Evolutionary conservation across 345 rosid genomes (phyloP).

Genomic region (Citrus trifoliata): DNA sequence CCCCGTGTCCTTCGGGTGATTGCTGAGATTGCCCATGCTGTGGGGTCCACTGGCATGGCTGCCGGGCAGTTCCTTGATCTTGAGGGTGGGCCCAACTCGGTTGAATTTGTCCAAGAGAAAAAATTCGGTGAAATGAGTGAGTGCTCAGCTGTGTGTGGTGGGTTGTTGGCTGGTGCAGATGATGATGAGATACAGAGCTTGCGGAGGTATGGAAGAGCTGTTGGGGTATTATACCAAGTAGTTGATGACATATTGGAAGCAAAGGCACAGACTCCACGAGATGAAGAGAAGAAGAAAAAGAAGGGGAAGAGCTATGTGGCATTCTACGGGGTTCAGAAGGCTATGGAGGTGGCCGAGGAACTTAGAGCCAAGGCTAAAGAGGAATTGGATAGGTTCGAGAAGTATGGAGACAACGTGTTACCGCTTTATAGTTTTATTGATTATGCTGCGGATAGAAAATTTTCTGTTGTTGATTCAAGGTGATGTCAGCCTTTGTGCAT

Average conservation of each 20-base stretch:
- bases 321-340: slow-evolving; percentile 58
- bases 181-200: slow-evolving; percentile 68
- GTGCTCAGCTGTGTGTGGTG: slow-evolving; percentile 96
- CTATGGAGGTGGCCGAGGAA: slow-evolving; percentile 66
- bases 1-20: slow-evolving; percentile 62
- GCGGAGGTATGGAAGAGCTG: slow-evolving; percentile 83
- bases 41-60: slow-evolving; percentile 95
- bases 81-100: slow-evolving; percentile 59
- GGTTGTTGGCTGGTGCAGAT: slow-evolving; percentile 76
- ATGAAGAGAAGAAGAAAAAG: slow-evolving; percentile 26
- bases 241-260: slow-evolving; percentile 64
- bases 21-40: slow-evolving; percentile 86
- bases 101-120: slow-evolving; percentile 76
- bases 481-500: not conserved
- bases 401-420: slow-evolving; percentile 51
- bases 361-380: slow-evolving; percentile 54
- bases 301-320: slow-evolving; percentile 53
- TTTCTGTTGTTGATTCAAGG: slow-evolving; percentile 29
- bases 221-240: slow-evolving; percentile 81
- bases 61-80: slow-evolving; percentile 95
- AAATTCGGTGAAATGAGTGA: slow-evolving; percentile 84
- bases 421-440: slow-evolving; percentile 89
- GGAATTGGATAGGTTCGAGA: slow-evolving; percentile 61
- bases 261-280: slow-evolving; percentile 17
- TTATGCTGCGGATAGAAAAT: slow-evolving; percentile 66